Base-by-base conservation (phyloP, 1,284 basidiomycete species). In the Fomes fomentarius region DNA sequence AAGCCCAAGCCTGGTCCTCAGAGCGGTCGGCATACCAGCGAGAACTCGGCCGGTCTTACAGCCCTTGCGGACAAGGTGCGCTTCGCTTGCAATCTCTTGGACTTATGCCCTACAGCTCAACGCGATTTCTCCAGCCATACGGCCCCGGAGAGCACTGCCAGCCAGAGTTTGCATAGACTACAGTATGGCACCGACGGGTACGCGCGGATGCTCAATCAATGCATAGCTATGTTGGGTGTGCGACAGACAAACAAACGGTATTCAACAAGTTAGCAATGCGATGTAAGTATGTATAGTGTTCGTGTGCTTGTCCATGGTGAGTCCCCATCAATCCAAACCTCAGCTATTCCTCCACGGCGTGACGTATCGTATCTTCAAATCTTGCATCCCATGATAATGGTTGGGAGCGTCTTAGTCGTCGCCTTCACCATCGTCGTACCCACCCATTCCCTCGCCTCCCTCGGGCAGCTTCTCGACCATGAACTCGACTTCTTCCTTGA, bases 1-100 rank as follows among this genome's bases (percentile, higher is more conserved):
- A 91, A 89, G 71, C 93, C 93, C 54, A 94, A 93, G 74, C 83
- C 93, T 15, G 96, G 97, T 25, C 96, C 97, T 53, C 96, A 98
- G 72, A 89, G 87, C 58, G 85, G 87, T 38, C 83, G 96, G 62
- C 81, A 84, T 57, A 94, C 93, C 12, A 91, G 91, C 60, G 94
- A 98, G 76, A 96, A 96, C 75, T 88, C 91, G 41, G 93, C 91
- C 34, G 91, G 90, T 41, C 77, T 97, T 52, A 98, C 96, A 24
- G 79, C 93, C 43, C 80, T 98, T 55, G 86, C 87, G 34, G 79
- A 80, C 52, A 91, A 95, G 81, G 94, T 94, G 63, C 45, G 81
- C 12, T 24, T 52, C 40, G 25, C 28, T 33, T 21, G n/a, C n/a
- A n/a, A n/a, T 21, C 15, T 28, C 38, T 28, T 42, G 39, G 19